Conservation (phyloP, 2,329 filamentous ascomycete genomes). For the Thielaviopsis populi region DNA sequence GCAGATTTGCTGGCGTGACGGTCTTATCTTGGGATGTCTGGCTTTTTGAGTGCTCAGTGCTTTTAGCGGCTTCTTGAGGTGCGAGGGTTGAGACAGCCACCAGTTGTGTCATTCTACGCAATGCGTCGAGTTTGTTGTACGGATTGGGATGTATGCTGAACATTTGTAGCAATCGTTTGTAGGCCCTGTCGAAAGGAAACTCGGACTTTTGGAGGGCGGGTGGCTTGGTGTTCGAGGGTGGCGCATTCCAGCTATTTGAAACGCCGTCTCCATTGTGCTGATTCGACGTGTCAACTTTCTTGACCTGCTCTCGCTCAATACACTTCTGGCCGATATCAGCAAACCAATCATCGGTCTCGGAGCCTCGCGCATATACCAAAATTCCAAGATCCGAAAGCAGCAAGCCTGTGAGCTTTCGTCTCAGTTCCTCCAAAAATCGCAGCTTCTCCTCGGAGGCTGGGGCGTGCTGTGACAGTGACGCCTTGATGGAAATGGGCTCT, state of each 20-base stretch:
- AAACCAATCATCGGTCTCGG: constrained; percentile 88
- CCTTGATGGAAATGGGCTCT: constrained; percentile 52
- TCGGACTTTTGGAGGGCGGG: constrained; percentile 29
- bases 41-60: neutral
- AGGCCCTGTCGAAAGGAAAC: constrained; percentile 71
- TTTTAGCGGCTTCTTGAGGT: constrained; percentile 46
- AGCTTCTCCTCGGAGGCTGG: constrained; percentile 50
- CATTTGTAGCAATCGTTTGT: constrained; percentile 63
- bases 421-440: constrained; percentile 62
- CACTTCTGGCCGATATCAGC: constrained; percentile 50
- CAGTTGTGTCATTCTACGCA: constrained; percentile 70
- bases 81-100: constrained; percentile 57
- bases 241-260: neutral
- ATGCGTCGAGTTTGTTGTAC: constrained; percentile 64
- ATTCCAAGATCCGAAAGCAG: constrained; percentile 80
- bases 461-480: constrained; percentile 45
- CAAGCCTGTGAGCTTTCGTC: constrained; percentile 67
- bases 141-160: constrained; percentile 86
- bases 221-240: neutral
- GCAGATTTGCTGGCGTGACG: constrained; percentile 31
- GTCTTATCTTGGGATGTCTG: constrained; percentile 35
- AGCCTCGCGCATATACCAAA: constrained; percentile 71
- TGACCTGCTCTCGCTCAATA: constrained; percentile 44
- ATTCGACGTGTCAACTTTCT: neutral
- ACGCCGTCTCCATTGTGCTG: neutral